phyloP scores from a whole-genome alignment of 1,284 basidiomycete genomes.

The Wallemia mellicola region DNA sequence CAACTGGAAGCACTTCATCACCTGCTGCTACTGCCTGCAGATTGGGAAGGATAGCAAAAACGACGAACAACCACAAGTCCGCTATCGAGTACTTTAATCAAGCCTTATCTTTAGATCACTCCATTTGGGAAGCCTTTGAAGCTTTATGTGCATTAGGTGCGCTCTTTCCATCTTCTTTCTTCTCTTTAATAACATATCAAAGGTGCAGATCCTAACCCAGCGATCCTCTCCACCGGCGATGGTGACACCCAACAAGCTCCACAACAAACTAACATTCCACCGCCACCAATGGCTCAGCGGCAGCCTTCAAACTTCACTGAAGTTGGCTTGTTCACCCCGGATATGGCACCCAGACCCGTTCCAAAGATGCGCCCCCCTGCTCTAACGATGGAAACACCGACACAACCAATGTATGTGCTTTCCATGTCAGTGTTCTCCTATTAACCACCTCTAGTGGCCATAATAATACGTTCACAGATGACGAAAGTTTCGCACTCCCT shows the following conservation, averaged over 20 bases:
- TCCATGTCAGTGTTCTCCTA: not conserved
- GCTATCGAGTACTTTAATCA: conserved; percentile 28
- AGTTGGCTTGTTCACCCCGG: not conserved
- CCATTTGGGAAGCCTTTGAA: conserved; percentile 80
- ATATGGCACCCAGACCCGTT: not conserved
- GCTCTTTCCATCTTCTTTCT: conserved; percentile 9
- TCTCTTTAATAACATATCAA: not conserved
- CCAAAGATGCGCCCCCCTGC: not conserved
- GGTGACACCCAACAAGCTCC: not conserved
- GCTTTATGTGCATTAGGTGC: conserved; percentile 54
- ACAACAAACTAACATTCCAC: conserved; percentile 4
- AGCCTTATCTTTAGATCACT: conserved; percentile 41
- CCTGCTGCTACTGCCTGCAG: not conserved
- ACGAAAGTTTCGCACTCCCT: not conserved
- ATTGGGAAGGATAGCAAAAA: not conserved
- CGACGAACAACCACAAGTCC: not conserved
- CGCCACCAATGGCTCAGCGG: not conserved
- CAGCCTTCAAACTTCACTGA: not conserved
- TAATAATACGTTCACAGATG: not conserved
- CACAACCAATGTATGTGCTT: not conserved
- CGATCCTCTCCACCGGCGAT: conserved; percentile 6
- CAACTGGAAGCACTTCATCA: not conserved
- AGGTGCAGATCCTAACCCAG: not conserved
- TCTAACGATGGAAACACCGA: not conserved
- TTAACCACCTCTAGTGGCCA: not conserved